Conservation (phyloP, 768 basidiomycete species). For the Termitomyces sp. region DNA sequence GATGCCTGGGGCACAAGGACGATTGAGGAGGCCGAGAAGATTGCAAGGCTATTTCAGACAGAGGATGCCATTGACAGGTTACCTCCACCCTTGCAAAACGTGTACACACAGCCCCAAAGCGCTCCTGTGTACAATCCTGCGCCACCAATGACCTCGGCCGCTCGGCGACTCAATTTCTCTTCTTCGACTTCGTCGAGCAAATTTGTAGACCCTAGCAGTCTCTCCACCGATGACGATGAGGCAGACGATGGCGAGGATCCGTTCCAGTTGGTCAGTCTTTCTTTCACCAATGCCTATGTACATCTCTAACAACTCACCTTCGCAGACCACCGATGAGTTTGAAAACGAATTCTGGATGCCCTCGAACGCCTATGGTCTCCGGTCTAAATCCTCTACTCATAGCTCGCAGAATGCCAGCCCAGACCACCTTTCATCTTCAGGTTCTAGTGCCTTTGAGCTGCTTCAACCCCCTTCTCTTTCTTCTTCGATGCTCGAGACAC, state of each 20-base stretch:
- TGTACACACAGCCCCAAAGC: conserved; percentile 19
- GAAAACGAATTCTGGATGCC: conserved; percentile 29
- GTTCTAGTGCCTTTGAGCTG: conserved; percentile 24
- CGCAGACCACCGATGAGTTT: conserved; percentile 27
- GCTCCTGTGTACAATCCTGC: conserved; percentile 19
- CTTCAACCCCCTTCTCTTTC: conserved; percentile 21
- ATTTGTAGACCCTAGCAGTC: conserved; percentile 41
- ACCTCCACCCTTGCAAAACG: conserved; percentile 16
- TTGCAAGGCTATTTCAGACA: conserved; percentile 34
- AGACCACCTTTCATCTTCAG: conserved; percentile 18
- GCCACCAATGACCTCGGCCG: conserved; percentile 32
- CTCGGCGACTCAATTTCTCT: conserved; percentile 35
- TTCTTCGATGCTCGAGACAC: conserved; percentile 5
- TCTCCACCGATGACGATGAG: conserved; percentile 39
- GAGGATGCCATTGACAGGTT: conserved; percentile 34
- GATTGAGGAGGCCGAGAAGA: conserved; percentile 31
- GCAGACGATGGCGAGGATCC: conserved; percentile 25
- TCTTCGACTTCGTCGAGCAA: conserved; percentile 37
- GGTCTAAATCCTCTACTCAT: conserved; percentile 21
- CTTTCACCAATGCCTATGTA: conserved; percentile 13
- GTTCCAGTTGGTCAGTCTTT: conserved; percentile 27
- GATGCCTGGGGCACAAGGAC: conserved; percentile 48
- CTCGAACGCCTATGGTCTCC: conserved; percentile 11
- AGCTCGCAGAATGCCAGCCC: conserved; percentile 26
- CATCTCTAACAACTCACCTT: conserved; percentile 17